Conservation (phyloP, 2,329 filamentous ascomycete genomes). For the Davidsoniella australis region DNA sequence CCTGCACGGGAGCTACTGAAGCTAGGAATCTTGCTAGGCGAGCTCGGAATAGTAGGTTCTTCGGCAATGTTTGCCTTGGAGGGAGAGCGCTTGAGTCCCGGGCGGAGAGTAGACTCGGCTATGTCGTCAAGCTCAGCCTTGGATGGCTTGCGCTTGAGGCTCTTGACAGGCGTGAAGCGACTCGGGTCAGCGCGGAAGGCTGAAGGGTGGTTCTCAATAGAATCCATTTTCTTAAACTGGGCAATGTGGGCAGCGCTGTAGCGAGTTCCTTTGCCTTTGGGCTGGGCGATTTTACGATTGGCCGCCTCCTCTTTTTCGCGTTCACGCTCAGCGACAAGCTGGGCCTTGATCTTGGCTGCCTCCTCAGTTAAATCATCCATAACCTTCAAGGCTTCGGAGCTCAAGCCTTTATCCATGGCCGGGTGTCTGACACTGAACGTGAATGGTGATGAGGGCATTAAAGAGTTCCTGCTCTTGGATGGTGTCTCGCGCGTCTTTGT, state of each 20-base stretch:
- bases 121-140: slow-evolving; percentile 52
- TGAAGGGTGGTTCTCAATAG: slow-evolving; percentile 73
- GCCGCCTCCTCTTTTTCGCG: slow-evolving; percentile 29
- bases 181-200: slow-evolving; percentile 47
- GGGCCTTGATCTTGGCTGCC: slow-evolving; percentile 51
- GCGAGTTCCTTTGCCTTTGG: slow-evolving; percentile 60
- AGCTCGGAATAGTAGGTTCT: neutral
- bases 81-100: slow-evolving; percentile 19
- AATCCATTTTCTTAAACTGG: slow-evolving; percentile 95
- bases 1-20: slow-evolving; percentile 5
- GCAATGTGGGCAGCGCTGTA: slow-evolving; percentile 77
- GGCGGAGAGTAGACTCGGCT: slow-evolving; percentile 22
- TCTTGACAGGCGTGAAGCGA: slow-evolving; percentile 29
- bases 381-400: slow-evolving; percentile 41
- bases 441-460: slow-evolving; percentile 40
- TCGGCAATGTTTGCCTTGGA: slow-evolving; percentile 21
- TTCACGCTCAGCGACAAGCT: slow-evolving; percentile 45
- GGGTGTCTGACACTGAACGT: slow-evolving; percentile 44
- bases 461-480: slow-evolving; percentile 30
- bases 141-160: slow-evolving; percentile 19
- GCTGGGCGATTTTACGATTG: slow-evolving; percentile 57
- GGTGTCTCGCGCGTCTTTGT: slow-evolving; percentile 30
- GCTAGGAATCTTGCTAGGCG: slow-evolving; percentile 12
- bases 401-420: slow-evolving; percentile 34
- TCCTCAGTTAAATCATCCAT: slow-evolving; percentile 56